These are phyloP conservation scores for Amanita fuliginea DNA, from an alignment of 768 basidiomycete species.

Conservation along the genomic window DNA sequence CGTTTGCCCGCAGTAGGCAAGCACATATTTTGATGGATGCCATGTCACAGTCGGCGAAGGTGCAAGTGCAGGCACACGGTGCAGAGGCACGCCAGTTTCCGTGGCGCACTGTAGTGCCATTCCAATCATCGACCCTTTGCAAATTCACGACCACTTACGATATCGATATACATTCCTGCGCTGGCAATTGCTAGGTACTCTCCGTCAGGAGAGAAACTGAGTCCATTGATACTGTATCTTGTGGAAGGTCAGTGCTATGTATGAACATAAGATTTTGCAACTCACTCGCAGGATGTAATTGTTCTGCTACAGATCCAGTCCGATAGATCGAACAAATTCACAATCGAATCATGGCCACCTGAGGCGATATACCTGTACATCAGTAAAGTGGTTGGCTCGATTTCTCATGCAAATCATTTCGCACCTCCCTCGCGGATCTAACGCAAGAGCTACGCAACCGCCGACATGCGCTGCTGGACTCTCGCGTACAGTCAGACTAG, in stretches of 20 bases:
- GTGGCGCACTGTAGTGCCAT: slow-evolving; percentile 53
- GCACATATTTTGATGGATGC: slow-evolving; percentile 4
- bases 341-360: slow-evolving; percentile 73
- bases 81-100: slow-evolving; percentile 63
- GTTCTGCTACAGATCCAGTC: slow-evolving; percentile 76
- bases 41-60: slow-evolving; percentile 58
- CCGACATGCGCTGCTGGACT: slow-evolving; percentile 68
- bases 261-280: slow-evolving; percentile 8
- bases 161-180: slow-evolving; percentile 64
- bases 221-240: slow-evolving; percentile 59
- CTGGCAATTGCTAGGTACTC: slow-evolving; percentile 75
- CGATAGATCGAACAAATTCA: slow-evolving; percentile 69
- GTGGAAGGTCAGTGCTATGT: neutral
- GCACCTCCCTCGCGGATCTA: slow-evolving; percentile 72
- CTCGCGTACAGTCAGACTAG: slow-evolving; percentile 45
- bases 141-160: slow-evolving; percentile 36
- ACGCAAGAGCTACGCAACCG: slow-evolving; percentile 64
- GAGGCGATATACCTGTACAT: slow-evolving; percentile 58
- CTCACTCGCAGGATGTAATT: slow-evolving; percentile 74
- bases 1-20: slow-evolving; percentile 40
- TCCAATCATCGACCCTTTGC: neutral
- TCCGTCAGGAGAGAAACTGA: slow-evolving; percentile 78
- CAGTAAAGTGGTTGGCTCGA: neutral
- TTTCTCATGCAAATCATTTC: slow-evolving; percentile 2
- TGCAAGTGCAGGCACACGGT: slow-evolving; percentile 65